Base-by-base conservation (phyloP, 2,329 filamentous ascomycete species). In the Elsinoe fawcettii region DNA sequence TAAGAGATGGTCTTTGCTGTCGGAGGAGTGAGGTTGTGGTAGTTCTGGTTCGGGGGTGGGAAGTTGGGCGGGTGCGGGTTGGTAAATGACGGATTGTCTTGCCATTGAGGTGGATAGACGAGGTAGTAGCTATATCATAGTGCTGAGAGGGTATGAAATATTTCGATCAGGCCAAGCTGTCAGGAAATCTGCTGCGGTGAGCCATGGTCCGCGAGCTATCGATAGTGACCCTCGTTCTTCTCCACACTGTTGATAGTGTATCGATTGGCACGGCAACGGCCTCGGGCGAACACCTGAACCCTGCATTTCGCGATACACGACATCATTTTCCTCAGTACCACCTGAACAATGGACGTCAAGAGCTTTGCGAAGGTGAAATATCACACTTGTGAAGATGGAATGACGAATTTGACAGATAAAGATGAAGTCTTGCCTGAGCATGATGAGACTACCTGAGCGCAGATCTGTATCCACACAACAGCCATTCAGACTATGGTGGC, bases 181-280 rank as follows among this genome's bases (percentile, higher is more conserved):
- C 25, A 34, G 20, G 8, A 34, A 51, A 51, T 30, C 32, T 20
- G n/a, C 12, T 49, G 44, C 22, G 16, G 18, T 12, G 23, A 20
- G 22, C 44, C 44, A 49, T 49, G 44, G 44, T 49, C 32, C 44
- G 11, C 14, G 34, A 12, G 6, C 34, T n/a, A 44, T 22, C 39
- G 39, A 44, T 32, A 32, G 12, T 18, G 25, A 20, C 44, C 44
- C 23, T 20, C 12, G 11, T 18, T 11, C n/a, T n/a, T 11, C 44
- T 20, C 44, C 44, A 49, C 44, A 23, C n/a, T 51, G 22, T 30
- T 32, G 32, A 20, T 11, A 11, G 2, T 12, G 12, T 51, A 34
- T 51, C 46, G 46, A 34, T 34, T 37, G 25, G 20, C 46, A 34
- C 27, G 34, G 46, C 46, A 51, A 51, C 46, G 46, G 46, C 25